Base-by-base conservation (phyloP, 495 filamentous ascomycete genomes). In the Xylaria acuta region DNA sequence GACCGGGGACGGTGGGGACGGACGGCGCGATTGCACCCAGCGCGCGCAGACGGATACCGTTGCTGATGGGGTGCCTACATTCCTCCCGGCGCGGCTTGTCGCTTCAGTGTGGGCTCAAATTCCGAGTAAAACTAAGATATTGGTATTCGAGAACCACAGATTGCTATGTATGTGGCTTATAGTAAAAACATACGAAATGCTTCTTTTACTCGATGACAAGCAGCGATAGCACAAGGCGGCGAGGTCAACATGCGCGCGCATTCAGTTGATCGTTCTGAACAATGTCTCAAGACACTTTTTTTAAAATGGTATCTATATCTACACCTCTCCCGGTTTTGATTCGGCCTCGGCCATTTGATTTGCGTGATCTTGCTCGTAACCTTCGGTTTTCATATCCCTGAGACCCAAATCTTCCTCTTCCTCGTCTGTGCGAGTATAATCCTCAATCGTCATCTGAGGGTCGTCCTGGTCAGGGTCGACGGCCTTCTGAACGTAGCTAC, bases 331-430 rank as follows among this genome's bases (percentile, higher is more conserved):
- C 6, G 34, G 5, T 30, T 60, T 49, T 22, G 62, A 67, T 74
- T 67, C 9, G 5, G 62, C 64, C 45, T 54, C 62, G 1, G 74
- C 51, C 5, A 34, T 59, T 51, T 70, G 73, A 40, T 72, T 77
- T 16, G 75, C 67, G 20, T 66, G 71, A 41, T 82, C 88, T 56
- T 88, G 84, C 77, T 92, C 93, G 82, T 98, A 98, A 0, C 89
- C 90, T 78, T 97, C 94, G 0, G 90, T 91, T 86, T 94, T 97
- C 90, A 99, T 98, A 77, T 98, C 95, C 51, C 81, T 88, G 74
- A 98, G 82, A 0, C 96, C 96, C 27, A 99, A 84, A 43, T 97
- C 92, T 74, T 98, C 97, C 79, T 96, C 91, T 79, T 98, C 97
- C 80, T 97, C 91, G 0, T 90, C 89, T 1, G 94, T 97, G 72